Percentiles rank a stretch among this genome's conserved stretches.
Conservation (phyloP, 257 asterid species). For the Nicotiana attenuata region DNA sequence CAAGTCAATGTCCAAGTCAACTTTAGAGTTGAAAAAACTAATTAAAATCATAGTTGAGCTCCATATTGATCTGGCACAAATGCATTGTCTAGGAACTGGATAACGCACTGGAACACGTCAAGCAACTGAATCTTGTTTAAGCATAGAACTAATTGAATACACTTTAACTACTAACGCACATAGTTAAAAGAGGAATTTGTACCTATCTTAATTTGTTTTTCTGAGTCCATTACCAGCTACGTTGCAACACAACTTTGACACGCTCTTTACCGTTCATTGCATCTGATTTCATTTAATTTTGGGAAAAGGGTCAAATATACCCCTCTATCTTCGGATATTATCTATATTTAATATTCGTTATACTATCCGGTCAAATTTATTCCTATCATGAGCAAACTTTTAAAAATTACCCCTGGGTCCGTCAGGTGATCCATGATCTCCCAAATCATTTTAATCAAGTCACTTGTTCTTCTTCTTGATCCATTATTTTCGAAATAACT, state of each 20-base stretch:
- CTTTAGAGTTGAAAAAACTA: not conserved
- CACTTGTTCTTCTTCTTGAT: too few species aligned
- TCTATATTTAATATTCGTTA: too few species aligned
- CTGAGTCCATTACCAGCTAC: not conserved
- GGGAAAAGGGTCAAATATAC: too few species aligned
- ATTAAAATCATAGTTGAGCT: not conserved
- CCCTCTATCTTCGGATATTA: too few species aligned
- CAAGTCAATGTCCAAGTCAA: not conserved
- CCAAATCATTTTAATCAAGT: too few species aligned
- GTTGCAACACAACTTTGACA: not conserved
- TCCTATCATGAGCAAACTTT: too few species aligned
- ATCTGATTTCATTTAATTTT: not conserved
- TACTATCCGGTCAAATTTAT: too few species aligned
- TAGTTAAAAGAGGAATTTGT: not conserved
- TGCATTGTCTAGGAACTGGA: not conserved
- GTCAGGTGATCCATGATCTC: too few species aligned
- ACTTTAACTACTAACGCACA: not conserved
- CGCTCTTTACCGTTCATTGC: constrained; percentile 1
- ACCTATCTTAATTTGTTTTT: not conserved
- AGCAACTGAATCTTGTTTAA: not conserved
- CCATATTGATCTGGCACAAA: not conserved
- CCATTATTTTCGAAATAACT: too few species aligned
- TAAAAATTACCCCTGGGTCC: too few species aligned
- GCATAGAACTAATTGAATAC: not conserved
- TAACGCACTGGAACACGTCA: not conserved